Conservation (phyloP, 2,329 filamentous ascomycete species). For the Pestalotiopsis sp. region DNA sequence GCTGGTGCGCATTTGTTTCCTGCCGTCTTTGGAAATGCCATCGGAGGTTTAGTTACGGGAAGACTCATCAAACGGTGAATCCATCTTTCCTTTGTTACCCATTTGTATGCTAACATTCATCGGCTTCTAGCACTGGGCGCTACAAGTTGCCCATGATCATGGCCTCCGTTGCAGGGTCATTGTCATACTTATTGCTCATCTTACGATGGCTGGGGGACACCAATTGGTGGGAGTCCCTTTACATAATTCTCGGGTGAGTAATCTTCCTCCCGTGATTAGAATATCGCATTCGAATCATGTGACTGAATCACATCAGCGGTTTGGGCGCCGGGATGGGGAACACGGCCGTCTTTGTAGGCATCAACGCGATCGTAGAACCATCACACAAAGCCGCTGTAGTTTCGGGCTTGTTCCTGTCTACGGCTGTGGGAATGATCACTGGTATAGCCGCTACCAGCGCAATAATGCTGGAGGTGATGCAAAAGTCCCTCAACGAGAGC, state of each 20-base stretch:
- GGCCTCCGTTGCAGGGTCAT: conserved; percentile 24
- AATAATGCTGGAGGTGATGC: conserved; percentile 31
- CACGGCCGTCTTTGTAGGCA: conserved; percentile 43
- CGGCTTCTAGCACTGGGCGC: conserved; percentile 35
- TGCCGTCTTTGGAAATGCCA: conserved; percentile 53
- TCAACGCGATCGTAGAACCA: conserved; percentile 42
- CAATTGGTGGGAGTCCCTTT: conserved; percentile 39
- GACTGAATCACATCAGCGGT: conserved; percentile 31
- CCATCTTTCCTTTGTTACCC: background rate
- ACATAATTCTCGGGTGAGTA: conserved; percentile 38
- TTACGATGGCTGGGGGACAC: conserved; percentile 46
- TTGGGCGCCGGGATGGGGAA: conserved; percentile 45
- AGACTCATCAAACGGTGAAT: conserved; percentile 38
- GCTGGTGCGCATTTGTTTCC: conserved; percentile 50
- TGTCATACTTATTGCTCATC: conserved; percentile 12
- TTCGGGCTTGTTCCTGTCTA: conserved; percentile 42
- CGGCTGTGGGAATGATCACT: conserved; percentile 39
- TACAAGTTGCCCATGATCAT: conserved; percentile 45
- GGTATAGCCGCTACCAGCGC: conserved; percentile 43
- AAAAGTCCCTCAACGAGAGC: background rate
- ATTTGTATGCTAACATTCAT: background rate
- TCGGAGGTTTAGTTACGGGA: conserved; percentile 50
- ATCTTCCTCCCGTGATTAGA: background rate
- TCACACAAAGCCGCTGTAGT: conserved; percentile 42
- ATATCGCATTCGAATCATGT: background rate